Base-by-base conservation (phyloP, 345 rosid species). In the Anacardium occidentale region DNA sequence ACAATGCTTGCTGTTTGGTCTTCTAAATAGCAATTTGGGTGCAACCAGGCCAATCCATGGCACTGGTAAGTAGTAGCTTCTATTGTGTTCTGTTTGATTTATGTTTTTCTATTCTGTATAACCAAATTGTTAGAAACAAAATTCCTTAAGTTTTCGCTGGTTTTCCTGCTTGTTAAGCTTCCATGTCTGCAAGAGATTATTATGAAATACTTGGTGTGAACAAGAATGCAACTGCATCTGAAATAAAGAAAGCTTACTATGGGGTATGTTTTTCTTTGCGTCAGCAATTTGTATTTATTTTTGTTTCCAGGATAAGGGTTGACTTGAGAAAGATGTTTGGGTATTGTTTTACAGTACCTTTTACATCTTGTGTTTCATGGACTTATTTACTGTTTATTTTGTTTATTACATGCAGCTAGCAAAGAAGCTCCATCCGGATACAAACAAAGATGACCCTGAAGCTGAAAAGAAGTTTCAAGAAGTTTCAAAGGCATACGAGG, bases 401-500 rank as follows among this genome's bases (percentile, higher is more conserved):
- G 59, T 25, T 26, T 3, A 44, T 45, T 61, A 52, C 69, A 25
- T 67, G 13, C 82, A 96, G 99, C 93, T 93, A 70, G 99, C 98
- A 37, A 96, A 96, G 83, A 83, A 96, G 79, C 90, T 90, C 24
- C 99, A 96, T 83, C 99, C 99, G 10, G 99, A 92, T 80, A 87
- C 89, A 67, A 95, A 95, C 78, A 95, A 92, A 88, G 94, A 91
- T 52, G 99, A 95, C 54, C 99, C 98, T 21, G 99, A 95, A 78
- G 96, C 99, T 83, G 98, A 88, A 77, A 90, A 90, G 84, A 95
- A 95, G 85, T 92, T 95, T 71, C 99, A 93, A 81, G 96, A 93
- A 61, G 96, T 93, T 77, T 86, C 90, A 47, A 91, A 96, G 82
- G 99, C 99, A 44, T 96, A 93, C 50, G 99, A 96, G 85, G 99